These are phyloP conservation scores for Lasiodiplodia theobromae DNA, from an alignment of 2,329 filamentous ascomycete species.

Conservation along the genomic window DNA sequence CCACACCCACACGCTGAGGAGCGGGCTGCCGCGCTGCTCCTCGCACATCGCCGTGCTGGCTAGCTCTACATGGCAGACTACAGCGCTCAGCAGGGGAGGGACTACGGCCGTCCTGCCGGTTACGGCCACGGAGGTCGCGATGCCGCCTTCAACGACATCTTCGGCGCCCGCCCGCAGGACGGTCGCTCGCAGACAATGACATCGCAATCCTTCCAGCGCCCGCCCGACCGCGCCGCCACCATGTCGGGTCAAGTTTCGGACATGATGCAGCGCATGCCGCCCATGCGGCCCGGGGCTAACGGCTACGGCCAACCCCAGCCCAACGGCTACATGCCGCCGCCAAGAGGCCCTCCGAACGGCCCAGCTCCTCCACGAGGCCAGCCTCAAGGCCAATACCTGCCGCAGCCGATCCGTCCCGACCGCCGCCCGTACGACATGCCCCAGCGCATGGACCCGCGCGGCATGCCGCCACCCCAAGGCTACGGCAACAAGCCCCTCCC, in stretches of 20 bases:
- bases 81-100: slow-evolving; percentile 67
- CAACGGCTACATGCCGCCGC: slow-evolving; percentile 36
- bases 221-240: slow-evolving; percentile 77
- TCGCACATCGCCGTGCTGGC: slow-evolving; percentile 28
- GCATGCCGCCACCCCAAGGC: slow-evolving; percentile 57
- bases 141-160: slow-evolving; percentile 95
- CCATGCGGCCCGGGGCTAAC: slow-evolving; percentile 61
- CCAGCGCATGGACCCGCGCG: slow-evolving; percentile 70
- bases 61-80: slow-evolving; percentile 66
- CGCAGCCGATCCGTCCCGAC: slow-evolving; percentile 67
- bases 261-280: slow-evolving; percentile 69
- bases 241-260: slow-evolving; percentile 56
- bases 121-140: slow-evolving; percentile 72
- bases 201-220: slow-evolving; percentile 70
- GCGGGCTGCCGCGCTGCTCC: slow-evolving; percentile 27
- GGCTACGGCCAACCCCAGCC: slow-evolving; percentile 48
- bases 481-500: slow-evolving; percentile 63
- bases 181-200: slow-evolving; percentile 91
- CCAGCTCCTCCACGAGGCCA: slow-evolving; percentile 43
- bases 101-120: slow-evolving; percentile 59
- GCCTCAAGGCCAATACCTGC: slow-evolving; percentile 64
- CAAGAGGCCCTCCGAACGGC: slow-evolving; percentile 44
- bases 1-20: slow-evolving; percentile 20
- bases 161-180: slow-evolving; percentile 84
- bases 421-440: slow-evolving; percentile 76